Conservation (phyloP, 352 stramenopile genomes). For the Phytophthora fragariaefolia region DNA sequence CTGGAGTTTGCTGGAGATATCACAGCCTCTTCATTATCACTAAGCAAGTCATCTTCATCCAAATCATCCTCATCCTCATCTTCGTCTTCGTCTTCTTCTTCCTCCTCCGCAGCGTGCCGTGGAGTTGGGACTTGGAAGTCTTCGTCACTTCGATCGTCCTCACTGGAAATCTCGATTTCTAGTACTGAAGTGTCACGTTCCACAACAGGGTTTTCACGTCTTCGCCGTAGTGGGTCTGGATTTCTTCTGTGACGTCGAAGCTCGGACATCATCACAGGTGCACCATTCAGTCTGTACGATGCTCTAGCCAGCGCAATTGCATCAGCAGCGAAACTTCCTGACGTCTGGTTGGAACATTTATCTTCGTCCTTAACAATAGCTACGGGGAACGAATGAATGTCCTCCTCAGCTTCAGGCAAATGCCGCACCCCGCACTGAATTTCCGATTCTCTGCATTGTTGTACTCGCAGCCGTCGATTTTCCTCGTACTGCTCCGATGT, state of each 20-base stretch:
- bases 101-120: conserved; percentile 55
- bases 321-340: conserved; percentile 22
- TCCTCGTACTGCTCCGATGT: conserved; percentile 61
- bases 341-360: conserved; percentile 2
- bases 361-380: conserved; percentile 42
- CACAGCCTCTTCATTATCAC: conserved; percentile 48
- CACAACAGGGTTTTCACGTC: conserved; percentile 55
- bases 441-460: conserved; percentile 76
- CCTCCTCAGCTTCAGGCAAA: conserved; percentile 46
- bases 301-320: conserved; percentile 41
- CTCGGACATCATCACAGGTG: conserved; percentile 74
- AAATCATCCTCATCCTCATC: conserved; percentile 62
- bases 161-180: conserved; percentile 86
- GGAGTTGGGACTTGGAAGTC: conserved; percentile 76
- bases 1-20: conserved; percentile 51
- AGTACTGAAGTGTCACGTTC: conserved; percentile 86
- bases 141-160: conserved; percentile 88
- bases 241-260: conserved; percentile 49
- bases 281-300: conserved; percentile 77
- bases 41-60: conserved; percentile 62
- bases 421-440: conserved; percentile 66
- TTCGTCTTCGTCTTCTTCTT: conserved; percentile 68
- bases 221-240: conserved; percentile 32
- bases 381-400: conserved; percentile 58
- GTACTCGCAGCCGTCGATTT: conserved; percentile 64